Evolutionary conservation across 306 rosid genomes (phyloP), one percentile per base, ranked within the genome.

Genomic region (Quercus wislizeni): DNA sequence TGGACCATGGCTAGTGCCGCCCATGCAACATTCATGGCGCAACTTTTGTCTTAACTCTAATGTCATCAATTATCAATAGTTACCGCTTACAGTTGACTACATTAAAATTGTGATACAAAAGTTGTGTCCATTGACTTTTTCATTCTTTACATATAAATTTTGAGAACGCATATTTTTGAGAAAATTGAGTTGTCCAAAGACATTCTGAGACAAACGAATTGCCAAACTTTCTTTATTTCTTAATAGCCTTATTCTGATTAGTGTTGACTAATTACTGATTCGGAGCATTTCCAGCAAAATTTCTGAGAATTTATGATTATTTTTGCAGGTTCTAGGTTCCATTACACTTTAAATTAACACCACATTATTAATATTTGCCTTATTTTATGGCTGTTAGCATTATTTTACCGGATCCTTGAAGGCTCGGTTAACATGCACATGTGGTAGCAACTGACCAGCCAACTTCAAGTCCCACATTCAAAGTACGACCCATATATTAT

Each of bases 381-480:
- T 67, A 67, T 67, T 67, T 33, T 33, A 33, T 67, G 23, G 51
- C 1, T 17, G 27, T 59, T 59, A 11, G 7, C 18, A 5, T 59
- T 20, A 23, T 59, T 59, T 59, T 59, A 59, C 67, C 13, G 33
- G 33, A n/a, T 58, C 27, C 21, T 8, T 41, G 11, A 41, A 41
- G 46, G 46, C 11, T 8, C 46, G 12, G 12, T 41, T 41, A 7
- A 11, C 13, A 6, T 35, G 49, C 72, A n/a, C 72, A 63, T 63
- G 69, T 63, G 30, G 20, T 63, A 15, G 38, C 69, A 31, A 28
- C 56, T 63, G 28, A 65, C 73, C 38, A 76, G 78, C 74, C 77
- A 61, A 19, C 21, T 35, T 19, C 38, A 14, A 5, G 69, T 35
- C 28, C 41, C 43, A 77, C 61, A 73, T 71, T 41, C 38, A 46